Base-by-base conservation (phyloP, 176 grass and related monocot genomes). In the Neostapfia colusana region DNA sequence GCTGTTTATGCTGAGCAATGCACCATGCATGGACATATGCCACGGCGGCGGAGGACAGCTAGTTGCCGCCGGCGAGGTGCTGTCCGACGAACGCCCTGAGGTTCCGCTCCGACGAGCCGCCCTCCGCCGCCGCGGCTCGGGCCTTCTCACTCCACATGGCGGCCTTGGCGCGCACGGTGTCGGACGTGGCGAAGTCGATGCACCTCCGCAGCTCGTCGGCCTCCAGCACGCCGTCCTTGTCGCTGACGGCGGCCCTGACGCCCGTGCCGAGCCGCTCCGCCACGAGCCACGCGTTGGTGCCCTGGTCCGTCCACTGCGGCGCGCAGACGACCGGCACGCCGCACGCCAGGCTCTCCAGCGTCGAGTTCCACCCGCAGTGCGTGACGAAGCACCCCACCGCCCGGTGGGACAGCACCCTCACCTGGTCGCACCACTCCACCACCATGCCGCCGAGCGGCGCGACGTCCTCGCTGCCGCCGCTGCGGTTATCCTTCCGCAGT, bases 341-440 rank as follows among this genome's bases (percentile, higher is more conserved):
- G 69, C 81, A 84, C 8, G 74, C 78, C 8, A 80, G 9, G 37
- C 39, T 63, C 74, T 95, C 92, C 26, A 77, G 27, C 11, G 73
- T 79, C 0, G 92, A 95, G 80, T 91, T 95, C 92, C 92, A 91
- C 4, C 89, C 92, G 15, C 76, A 79, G 56, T 95, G 92, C 12
- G 89, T 91, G 20, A 95, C 63, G 64, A 95, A 95, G 80, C 92
- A 95, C 5, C 86, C 88, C 6, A 97, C 85, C 0, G 90, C 65
- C 8, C 86, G 81, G 72, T 91, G 91, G 3, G 66, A 77, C 49
- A 97, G 85, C 49, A 97, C 91, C 16, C 82, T 64, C 31, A 63
- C 81, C 82, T 97, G 94, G 75, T 86, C 74, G 81, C 90, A 97
- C 94, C 94, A 97, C 63, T 60, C 78, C 70, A 97, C 90, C 77